Base-by-base conservation (phyloP, 805 yeast genomes). In the Lipomyces yamadae region DNA sequence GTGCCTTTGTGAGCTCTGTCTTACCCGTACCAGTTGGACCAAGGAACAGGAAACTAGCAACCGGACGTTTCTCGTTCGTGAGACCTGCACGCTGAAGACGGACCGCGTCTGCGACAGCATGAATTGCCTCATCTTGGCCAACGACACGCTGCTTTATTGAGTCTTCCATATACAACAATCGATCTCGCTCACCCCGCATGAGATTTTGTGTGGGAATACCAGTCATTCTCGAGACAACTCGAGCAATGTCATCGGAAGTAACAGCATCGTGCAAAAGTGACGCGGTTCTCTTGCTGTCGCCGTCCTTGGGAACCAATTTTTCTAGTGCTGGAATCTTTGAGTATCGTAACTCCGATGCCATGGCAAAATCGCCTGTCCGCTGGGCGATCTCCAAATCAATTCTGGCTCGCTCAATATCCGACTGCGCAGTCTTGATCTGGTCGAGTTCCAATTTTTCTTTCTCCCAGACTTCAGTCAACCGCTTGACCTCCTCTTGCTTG, bases 21-120 rank as follows among this genome's bases (percentile, higher is more conserved):
- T 94, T 94, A 80, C 99, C 99, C 0, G 98, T 94, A 80, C 99
- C 99, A 0, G 99, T 95, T 62, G 99, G 98, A 30, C 99, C 99
- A 71, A 95, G 82, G 78, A 95, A 95, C 89, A 94, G 89, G 78
- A 95, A 95, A 63, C 97, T 90, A 0, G 98, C 98, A 73, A 94
- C 93, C 5, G 99, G 99, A 68, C 98, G 85, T 78, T 90, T 90
- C 70, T 92, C 97, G 77, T 91, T 90, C 8, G 98, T 94, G 67
- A 94, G 84, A 0, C 99, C 99, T 0, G 99, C 99, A 75, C 99
- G 85, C 77, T 95, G 99, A 66, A 94, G 82, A 77, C 98, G 88
- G 15, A 94, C 98, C 1, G 98, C 97, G 77, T 93, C 97, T 0
- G 97, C 84, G 60, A 94, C 89, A 0, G 97, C 90, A 65, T 85